Evolutionary conservation across 139 green algal genomes (phyloP), one percentile per base, ranked within the genome.

Genomic region (Microglena sp.): DNA sequence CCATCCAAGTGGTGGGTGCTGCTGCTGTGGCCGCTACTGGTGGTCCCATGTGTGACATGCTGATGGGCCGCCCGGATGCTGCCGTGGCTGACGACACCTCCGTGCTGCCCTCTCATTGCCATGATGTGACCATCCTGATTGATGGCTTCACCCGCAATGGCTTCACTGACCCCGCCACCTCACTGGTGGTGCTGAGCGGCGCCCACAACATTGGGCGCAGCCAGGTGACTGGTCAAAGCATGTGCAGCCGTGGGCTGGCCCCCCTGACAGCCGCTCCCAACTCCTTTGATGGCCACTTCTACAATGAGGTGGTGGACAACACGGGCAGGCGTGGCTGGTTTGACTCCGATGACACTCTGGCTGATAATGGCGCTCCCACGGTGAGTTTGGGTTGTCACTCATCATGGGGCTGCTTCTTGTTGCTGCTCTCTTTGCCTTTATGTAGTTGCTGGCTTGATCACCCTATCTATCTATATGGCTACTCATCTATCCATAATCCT

Each of bases 211-310:
- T 67, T 33, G 61, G 61, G 8, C 4, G 8, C 22, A 45, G 21
- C 28, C 36, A 43, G 4, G 61, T 29, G 5, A 64, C 58, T 22
- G 22, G 30, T 6, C 5, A 15, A 7, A 6, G 4, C 29, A 54
- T 29, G 7, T 46, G 33, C 32, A 64, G 32, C 32, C 6, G 58
- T 4, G n/a, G 32, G 22, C 21, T 54, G 58, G 32, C 21, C 33
- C 15, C 58, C 33, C 7, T 64, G 33, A 64, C 58, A 4, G 33
- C 8, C 58, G 53, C 29, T 33, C 18, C 18, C 11, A 50, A 46
- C 32, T 8, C 15, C 33, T 64, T 64, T 30, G 58, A 64, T n/a
- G 58, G 58, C 58, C 58, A 64, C 58, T 64, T 54, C 33, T 64
- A 64, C 58, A 64, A 15, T 33, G 58, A 64, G 58, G 32, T 64